Percentiles rank a stretch among this genome's conserved stretches.
Conservation (phyloP, 805 yeast species). For the Priceomyces medius region DNA sequence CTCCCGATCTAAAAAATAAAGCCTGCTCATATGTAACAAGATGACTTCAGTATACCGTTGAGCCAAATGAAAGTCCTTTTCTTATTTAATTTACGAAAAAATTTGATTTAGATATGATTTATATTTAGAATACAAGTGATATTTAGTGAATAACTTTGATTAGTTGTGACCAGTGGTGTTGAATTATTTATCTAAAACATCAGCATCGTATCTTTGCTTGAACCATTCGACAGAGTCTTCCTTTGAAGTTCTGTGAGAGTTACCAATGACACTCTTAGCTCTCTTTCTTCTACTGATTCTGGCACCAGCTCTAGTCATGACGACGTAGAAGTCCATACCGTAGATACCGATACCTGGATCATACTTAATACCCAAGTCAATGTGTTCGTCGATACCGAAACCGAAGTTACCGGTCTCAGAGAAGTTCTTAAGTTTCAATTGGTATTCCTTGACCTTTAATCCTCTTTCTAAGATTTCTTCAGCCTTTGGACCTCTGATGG, state of each 20-base stretch:
- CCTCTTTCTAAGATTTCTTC: slow-evolving; percentile 99
- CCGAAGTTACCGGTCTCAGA: slow-evolving; percentile 99
- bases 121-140: slow-evolving; percentile 8
- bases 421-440: slow-evolving; percentile 91
- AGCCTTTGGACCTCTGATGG: slow-evolving; percentile 98
- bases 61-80: too few species aligned
- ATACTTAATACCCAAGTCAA: slow-evolving; percentile 99
- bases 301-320: slow-evolving; percentile 98
- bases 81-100: too few species aligned
- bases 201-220: slow-evolving; percentile 99
- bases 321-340: slow-evolving; percentile 99
- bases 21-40: too few species aligned
- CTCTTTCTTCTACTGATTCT: slow-evolving; percentile 99
- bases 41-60: too few species aligned
- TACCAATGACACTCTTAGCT: slow-evolving; percentile 83
- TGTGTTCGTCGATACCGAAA: slow-evolving; percentile 99
- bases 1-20: too few species aligned
- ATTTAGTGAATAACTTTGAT: slow-evolving; percentile 7
- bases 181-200: slow-evolving; percentile 78
- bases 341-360: slow-evolving; percentile 99
- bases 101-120: background rate
- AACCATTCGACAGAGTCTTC: slow-evolving; percentile 97
- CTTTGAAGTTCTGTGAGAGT: slow-evolving; percentile 86
- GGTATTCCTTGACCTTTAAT: slow-evolving; percentile 99
- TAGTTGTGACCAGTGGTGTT: slow-evolving; percentile 6